These are phyloP conservation scores for Sarcocystis neurona DNA, from an alignment of 169 alveolate species.

Conservation along the genomic window DNA sequence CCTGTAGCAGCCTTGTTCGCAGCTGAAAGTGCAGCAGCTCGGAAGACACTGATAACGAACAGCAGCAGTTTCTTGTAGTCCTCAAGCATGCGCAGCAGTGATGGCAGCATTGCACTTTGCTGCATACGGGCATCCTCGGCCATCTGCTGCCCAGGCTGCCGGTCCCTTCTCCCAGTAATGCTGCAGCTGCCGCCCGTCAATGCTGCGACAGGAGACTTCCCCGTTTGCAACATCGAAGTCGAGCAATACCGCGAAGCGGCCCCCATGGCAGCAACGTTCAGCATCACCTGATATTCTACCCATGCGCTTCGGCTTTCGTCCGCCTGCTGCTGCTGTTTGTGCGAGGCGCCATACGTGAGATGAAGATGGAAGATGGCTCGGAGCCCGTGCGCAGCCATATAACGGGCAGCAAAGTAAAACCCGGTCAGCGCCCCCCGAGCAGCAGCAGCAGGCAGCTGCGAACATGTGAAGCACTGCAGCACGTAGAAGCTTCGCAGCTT, in stretches of 20 bases:
- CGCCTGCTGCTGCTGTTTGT: background rate
- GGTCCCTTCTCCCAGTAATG: background rate
- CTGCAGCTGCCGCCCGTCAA: background rate
- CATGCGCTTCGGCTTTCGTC: background rate
- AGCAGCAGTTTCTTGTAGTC: slow-evolving; percentile 5
- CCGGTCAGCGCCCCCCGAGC: background rate
- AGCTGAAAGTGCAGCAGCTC: background rate
- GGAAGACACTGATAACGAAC: background rate
- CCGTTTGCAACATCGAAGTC: background rate
- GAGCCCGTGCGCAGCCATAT: slow-evolving; percentile 5
- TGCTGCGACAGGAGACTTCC: background rate
- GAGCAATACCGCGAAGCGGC: background rate
- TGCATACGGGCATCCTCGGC: background rate
- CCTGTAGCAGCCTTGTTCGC: background rate
- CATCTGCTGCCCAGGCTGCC: background rate
- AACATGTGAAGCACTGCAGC: background rate
- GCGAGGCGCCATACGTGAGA: no score
- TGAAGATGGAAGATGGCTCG: background rate
- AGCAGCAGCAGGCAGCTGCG: background rate
- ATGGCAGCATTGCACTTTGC: background rate
- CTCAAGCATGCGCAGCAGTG: background rate
- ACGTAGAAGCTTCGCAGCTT: background rate
- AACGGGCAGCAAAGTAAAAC: background rate
- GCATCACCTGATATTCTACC: no score
- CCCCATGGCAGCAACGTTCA: background rate